Conservation (phyloP, 495 filamentous ascomycete species). For the Penicillium diatomitis region DNA sequence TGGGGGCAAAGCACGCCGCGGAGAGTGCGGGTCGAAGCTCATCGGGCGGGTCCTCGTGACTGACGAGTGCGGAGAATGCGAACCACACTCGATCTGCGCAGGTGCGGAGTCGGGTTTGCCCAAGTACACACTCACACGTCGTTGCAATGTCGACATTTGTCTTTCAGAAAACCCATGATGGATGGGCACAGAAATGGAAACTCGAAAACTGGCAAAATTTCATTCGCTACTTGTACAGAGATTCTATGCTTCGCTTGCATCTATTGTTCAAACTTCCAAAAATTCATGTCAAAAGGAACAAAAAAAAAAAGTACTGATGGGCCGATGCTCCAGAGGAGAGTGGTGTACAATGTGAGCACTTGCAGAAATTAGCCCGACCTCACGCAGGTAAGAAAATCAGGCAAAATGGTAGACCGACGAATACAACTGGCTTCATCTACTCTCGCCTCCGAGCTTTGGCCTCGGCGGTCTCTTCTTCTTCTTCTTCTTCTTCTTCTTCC, state of each 20-base stretch:
- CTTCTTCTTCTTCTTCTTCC: slow-evolving; percentile 16
- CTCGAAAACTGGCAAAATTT: background rate
- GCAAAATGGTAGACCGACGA: too few species aligned
- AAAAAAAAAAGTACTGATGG: slow-evolving; percentile 7
- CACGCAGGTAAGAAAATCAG: too few species aligned
- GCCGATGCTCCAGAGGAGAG: slow-evolving; percentile 3
- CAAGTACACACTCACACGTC: too few species aligned
- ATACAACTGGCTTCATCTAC: slow-evolving; percentile 1
- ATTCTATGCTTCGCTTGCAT: slow-evolving; percentile 1
- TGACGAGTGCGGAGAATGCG: slow-evolving; percentile 3
- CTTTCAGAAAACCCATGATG: too few species aligned
- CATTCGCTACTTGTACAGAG: slow-evolving; percentile 13
- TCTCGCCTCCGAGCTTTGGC: slow-evolving; percentile 7
- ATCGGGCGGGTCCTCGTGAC: slow-evolving; percentile 5
- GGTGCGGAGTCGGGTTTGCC: background rate
- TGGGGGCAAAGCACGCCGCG: too few species aligned
- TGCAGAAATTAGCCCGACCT: too few species aligned
- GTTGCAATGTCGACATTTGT: too few species aligned
- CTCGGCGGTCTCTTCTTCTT: slow-evolving; percentile 2
- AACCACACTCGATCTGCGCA: background rate
- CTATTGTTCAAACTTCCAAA: slow-evolving; percentile 11
- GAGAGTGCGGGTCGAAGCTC: background rate
- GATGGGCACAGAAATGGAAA: background rate
- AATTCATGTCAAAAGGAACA: slow-evolving; percentile 3
- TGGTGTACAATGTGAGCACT: slow-evolving; percentile 1